Base-by-base conservation (phyloP, 768 basidiomycete genomes). In the Paxillus rubicundulus region DNA sequence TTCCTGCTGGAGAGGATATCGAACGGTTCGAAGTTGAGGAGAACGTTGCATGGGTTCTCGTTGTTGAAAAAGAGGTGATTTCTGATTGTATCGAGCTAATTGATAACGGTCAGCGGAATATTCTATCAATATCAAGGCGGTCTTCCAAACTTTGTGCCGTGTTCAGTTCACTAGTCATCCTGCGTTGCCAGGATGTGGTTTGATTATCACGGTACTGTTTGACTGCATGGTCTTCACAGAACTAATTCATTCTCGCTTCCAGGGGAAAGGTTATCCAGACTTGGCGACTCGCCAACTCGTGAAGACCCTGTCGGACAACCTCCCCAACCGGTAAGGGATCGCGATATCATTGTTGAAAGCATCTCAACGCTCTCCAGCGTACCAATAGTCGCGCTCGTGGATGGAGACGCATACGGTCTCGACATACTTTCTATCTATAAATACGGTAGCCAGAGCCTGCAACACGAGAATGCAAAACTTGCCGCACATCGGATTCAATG, bases 251-350 rank as follows among this genome's bases (percentile, higher is more conserved):
- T 30, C 42, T 2, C 17, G 13, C 45, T 33, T 48, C 9, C 59
- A 97, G 94, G 97, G 97, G 0, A 98, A 97, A 67, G 97, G 97
- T 3, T 98, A 96, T 70, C 97, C 97, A 0, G 97, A 99, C 64
- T 70, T 97, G 4, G 87, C 93, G 3, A 96, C 97, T 1, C 80
- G 93, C 7, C 85, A 95, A 57, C 77, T 98, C 7, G 81, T 95
- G 41, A 83, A 84, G 52, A 82, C 79, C 0, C 74, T 98, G 3
- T 79, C 87, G 1, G 78, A 84, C 36, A 78, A 80, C 32, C 77
- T 92, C 17, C 86, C 87, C 3, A 41, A 68, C 38, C 71, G 70
- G 92, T 90, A 65, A 58, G 72, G 5, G 20, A 5, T n/a, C 17
- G 18, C 10, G 8, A 37, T 30, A 38, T 7, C 8, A 21, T 12